phyloP scores from a whole-genome alignment of 208 protist species.

The Perkinsela sp. region DNA sequence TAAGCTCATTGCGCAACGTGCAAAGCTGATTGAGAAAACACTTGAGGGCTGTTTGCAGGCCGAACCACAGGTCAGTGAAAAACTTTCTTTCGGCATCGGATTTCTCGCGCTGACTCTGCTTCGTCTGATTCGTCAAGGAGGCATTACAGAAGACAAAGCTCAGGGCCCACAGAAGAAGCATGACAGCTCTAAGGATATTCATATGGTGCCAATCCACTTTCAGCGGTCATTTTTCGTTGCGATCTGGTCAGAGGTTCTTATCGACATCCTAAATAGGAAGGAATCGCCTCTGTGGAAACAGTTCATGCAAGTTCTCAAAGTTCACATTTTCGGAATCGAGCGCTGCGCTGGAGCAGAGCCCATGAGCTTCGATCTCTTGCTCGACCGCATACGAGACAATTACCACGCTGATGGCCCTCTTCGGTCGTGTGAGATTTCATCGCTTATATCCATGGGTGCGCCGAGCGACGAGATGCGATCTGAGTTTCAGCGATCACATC shows the following conservation, averaged over 20 bases:
- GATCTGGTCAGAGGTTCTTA: neutral
- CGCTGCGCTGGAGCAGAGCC: neutral
- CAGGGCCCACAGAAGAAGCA: neutral
- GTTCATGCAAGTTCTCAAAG: neutral
- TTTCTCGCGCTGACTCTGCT: neutral
- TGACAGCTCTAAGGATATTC: neutral
- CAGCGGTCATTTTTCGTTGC: neutral
- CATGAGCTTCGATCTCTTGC: neutral
- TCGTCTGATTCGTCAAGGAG: neutral
- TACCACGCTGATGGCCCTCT: neutral
- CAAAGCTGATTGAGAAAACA: no score
- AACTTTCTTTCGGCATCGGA: neutral
- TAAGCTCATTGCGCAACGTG: no score
- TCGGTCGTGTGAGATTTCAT: neutral
- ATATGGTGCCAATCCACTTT: neutral
- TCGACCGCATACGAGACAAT: neutral
- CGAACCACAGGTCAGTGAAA: neutral
- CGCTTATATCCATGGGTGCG: neutral
- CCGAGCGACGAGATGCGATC: neutral
- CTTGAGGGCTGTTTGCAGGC: neutral
- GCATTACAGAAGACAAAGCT: neutral
- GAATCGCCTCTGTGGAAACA: neutral
- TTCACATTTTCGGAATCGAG: neutral
- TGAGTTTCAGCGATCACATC: neutral
- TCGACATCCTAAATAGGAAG: neutral